These are phyloP conservation scores for Glycine tomentella DNA, from an alignment of 306 rosid species.

Conservation along the genomic window DNA sequence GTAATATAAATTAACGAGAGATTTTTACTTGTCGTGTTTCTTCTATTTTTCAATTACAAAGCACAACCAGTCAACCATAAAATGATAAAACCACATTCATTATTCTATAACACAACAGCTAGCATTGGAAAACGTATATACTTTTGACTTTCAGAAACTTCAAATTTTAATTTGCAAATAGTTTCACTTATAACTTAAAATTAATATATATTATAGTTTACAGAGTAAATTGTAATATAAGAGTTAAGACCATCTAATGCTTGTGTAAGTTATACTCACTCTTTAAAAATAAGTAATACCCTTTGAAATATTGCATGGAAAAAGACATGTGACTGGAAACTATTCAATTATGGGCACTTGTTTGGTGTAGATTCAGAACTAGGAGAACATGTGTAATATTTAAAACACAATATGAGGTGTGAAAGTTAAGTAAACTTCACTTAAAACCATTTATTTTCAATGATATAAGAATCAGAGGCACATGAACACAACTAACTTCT, in stretches of 20 bases:
- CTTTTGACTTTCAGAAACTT: not conserved
- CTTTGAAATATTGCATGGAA: not conserved
- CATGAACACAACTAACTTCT: not conserved
- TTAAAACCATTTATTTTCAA: not conserved
- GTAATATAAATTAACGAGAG: not conserved
- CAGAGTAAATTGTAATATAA: not conserved
- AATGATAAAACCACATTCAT: not conserved
- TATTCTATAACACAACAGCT: not conserved
- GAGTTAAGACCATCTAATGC: not conserved
- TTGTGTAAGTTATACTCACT: not conserved
- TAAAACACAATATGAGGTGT: not conserved
- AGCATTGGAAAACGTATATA: not conserved
- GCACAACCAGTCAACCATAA: not conserved
- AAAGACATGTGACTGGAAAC: not conserved
- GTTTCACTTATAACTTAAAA: not conserved
- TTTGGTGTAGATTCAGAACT: not conserved
- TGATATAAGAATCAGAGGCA: not conserved
- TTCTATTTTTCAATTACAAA: not conserved
- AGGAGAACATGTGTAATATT: not conserved
- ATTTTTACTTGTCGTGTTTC: not conserved
- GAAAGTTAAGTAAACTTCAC: not conserved
- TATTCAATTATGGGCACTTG: not conserved
- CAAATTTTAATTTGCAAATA: not conserved
- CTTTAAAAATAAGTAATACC: not conserved
- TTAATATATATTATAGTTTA: not conserved